Conservation (phyloP, 306 rosid species). For the barrel medic (Medicago truncatula) region MtrunA17r5.0-ANR NC_053048.1:2374001-2374500, state of each 20-base stretch:
- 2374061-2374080: conserved; percentile 23
- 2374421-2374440: conserved; percentile 91
- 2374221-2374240: conserved; percentile 67
- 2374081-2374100: conserved; percentile 94
- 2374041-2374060: background rate
- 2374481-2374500: conserved; percentile 98
- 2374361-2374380: conserved; percentile 15
- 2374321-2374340: conserved; percentile 51
- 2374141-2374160: conserved; percentile 76
- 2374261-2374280: conserved; percentile 98
- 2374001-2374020: conserved; percentile 26
- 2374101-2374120: conserved; percentile 88
- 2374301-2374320: conserved; percentile 98
- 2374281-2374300: conserved; percentile 98
- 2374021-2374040: conserved; percentile 33
- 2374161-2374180: conserved; percentile 34
- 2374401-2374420: too few species aligned
- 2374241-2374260: conserved; percentile 97
- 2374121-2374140: conserved; percentile 98
- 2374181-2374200: conserved; percentile 24
- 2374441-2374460: conserved; percentile 94
- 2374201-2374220: background rate
- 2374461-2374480: conserved; percentile 98
- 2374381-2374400: background rate
- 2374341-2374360: conserved; percentile 15